Base-by-base conservation (phyloP, 208 protist genomes). In the Acanthamoeba quina region DNA sequence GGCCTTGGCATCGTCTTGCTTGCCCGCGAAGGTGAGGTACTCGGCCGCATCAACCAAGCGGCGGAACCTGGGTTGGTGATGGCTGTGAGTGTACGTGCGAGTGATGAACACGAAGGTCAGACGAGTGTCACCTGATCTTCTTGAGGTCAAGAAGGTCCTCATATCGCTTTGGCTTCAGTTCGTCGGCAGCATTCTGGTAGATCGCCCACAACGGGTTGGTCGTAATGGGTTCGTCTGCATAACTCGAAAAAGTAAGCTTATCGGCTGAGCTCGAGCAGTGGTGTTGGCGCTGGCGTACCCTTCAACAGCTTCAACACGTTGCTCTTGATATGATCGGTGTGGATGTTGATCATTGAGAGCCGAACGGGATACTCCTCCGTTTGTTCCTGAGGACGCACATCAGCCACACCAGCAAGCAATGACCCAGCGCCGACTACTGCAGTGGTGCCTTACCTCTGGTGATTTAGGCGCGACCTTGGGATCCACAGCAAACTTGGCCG, bases 351-450 rank as follows among this genome's bases (percentile, higher is more conserved):
- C 6, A 74, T 47, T n/a, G 85, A 17, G 13, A 91, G 5, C 2
- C 85, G 85, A n/a, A 91, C 85, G n/a, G 85, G 60, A 31, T 74
- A 52, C 37, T 91, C 85, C 58, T 66, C 60, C 5, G 85, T 91
- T 29, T 52, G 9, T n/a, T 91, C 85, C 62, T 91, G n/a, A 21
- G 9, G 10, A 19, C 52, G 52, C 17, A 21, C 52, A 56, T 19
- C 21, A 60, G 52, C 52, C 15, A 21, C 17, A 19, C 17, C 52
- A 56, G 52, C 52, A 19, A 56, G 52, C 52, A 56, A 13, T 56
- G 11, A 19, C 15, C 52, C 52, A 21, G 52, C 17, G 17, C 52
- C 15, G 15, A 56, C 17, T 9, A 54, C 49, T 54, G 34, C 34
- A 37, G 41, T 44, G 3, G 68, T 78, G 31, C 11, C 24, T 41